Evolutionary conservation across 2,329 filamentous ascomycete species (phyloP).

Genomic region (Aspergillus thermomutatus): DNA sequence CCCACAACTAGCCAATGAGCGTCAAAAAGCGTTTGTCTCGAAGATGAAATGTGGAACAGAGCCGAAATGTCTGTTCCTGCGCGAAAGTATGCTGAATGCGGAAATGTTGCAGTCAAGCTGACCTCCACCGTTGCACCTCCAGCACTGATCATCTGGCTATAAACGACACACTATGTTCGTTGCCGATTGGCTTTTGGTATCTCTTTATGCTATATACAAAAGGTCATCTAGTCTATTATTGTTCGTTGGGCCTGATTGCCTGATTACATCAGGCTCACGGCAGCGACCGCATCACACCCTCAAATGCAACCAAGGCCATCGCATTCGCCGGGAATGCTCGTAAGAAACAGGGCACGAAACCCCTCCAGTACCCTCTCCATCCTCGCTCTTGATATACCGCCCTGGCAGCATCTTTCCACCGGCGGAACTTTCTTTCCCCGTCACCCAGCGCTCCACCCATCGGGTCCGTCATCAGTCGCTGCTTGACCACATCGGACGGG

Average conservation of each 20-base stretch:
- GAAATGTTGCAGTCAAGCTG: neutral
- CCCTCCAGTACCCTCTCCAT: constrained; percentile 81
- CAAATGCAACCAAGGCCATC: constrained; percentile 88
- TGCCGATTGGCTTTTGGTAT: neutral
- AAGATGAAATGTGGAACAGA: neutral
- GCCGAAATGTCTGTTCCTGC: neutral
- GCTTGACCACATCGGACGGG: constrained; percentile 90
- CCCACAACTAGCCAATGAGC: neutral
- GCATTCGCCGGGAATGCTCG: constrained; percentile 95
- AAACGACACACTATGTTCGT: neutral
- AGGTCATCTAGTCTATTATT: neutral
- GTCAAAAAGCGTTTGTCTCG: neutral
- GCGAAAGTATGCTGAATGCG: neutral
- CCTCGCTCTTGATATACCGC: constrained; percentile 75
- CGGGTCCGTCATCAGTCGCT: constrained; percentile 94
- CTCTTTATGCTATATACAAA: neutral
- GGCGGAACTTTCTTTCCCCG: constrained; percentile 63
- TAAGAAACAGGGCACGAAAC: constrained; percentile 90
- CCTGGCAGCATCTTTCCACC: constrained; percentile 76
- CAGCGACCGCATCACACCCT: constrained; percentile 73
- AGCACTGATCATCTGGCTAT: neutral
- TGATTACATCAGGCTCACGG: constrained; percentile 25
- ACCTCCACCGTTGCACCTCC: neutral
- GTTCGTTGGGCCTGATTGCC: neutral
- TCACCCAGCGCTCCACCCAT: constrained; percentile 68